A percentile compares a stretch with the other conserved stretches of the same genome.
phyloP scores from a whole-genome alignment of 257 asterid genomes.

The Gentiana macrophylla region DNA sequence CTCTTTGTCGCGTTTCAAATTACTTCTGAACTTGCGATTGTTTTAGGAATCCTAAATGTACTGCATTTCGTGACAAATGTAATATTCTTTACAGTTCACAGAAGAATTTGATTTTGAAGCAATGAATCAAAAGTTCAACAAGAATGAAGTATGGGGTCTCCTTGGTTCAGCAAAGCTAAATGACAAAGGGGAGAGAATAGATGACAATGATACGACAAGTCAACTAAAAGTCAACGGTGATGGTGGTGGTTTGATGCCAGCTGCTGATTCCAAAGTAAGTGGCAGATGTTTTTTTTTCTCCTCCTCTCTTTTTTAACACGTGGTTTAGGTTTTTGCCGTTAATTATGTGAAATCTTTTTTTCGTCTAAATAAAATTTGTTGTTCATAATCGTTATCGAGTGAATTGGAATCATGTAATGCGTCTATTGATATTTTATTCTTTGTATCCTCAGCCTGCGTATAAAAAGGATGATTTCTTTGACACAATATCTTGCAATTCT shows the following conservation, averaged over 20 bases:
- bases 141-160: constrained; percentile 74
- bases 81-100: constrained; percentile 21
- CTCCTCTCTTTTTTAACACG: neutral
- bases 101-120: constrained; percentile 77
- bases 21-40: neutral
- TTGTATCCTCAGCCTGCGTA: constrained; percentile 60
- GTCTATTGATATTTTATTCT: neutral
- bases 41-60: neutral
- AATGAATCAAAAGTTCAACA: constrained; percentile 77
- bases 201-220: constrained; percentile 15
- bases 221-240: constrained; percentile 20
- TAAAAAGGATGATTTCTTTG: constrained; percentile 72
- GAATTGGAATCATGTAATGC: too few relatives aligned
- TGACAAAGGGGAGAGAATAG: constrained; percentile 25
- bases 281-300: constrained; percentile 2
- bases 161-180: constrained; percentile 51
- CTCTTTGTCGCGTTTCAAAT: neutral
- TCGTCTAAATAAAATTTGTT: neutral
- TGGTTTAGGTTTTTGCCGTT: neutral
- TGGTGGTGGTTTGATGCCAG: constrained; percentile 24
- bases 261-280: constrained; percentile 42
- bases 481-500: constrained; percentile 49
- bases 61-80: neutral
- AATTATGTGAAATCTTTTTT: too few relatives aligned
- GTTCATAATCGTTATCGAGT: neutral